phyloP scores from a whole-genome alignment of 257 asterid species.

The Schizonepeta tenuifolia region DNA sequence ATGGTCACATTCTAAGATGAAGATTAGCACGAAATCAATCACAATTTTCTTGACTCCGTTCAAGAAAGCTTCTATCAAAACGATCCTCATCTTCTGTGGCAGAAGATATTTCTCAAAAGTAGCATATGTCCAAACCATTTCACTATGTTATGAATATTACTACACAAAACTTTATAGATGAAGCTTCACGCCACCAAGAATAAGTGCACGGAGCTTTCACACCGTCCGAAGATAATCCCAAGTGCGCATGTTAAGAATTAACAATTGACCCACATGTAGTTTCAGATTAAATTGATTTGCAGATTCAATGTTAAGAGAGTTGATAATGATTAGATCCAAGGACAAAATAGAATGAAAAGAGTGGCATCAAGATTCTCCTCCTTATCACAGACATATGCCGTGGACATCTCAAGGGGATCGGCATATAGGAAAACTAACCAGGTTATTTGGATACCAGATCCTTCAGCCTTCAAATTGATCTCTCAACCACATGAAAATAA shows the following conservation, averaged over 20 bases:
- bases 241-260: neutral
- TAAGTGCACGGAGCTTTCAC: neutral
- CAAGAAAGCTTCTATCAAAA: neutral
- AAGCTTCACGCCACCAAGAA: too few species aligned
- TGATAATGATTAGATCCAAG: neutral
- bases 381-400: neutral
- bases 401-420: neutral
- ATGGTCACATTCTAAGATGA: neutral
- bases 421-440: neutral
- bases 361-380: constrained; percentile 11
- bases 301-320: constrained; percentile 8
- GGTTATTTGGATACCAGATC: neutral
- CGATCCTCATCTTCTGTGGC: neutral
- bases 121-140: neutral
- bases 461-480: neutral
- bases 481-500: neutral
- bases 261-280: neutral
- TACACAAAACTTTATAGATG: too few species aligned
- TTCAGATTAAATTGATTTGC: neutral
- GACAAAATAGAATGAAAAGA: neutral
- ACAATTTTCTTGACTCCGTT: neutral
- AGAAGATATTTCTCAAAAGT: neutral
- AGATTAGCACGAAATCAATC: neutral
- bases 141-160: neutral
- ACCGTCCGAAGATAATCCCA: neutral